Evolutionary conservation across 495 filamentous ascomycete species (phyloP).

Genomic region (Hypoxylon rickii): DNA sequence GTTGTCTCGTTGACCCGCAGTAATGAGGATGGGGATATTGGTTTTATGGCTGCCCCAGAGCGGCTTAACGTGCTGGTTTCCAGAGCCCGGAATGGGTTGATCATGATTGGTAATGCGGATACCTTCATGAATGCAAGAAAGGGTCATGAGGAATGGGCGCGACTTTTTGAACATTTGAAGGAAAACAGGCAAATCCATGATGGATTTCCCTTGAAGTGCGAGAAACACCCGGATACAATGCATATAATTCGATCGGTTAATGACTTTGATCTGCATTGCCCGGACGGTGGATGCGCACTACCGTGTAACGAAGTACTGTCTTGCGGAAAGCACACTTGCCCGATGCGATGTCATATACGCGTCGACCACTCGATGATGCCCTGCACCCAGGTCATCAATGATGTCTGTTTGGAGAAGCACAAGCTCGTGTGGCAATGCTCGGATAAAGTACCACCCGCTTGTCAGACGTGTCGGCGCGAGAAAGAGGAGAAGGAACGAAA

Average conservation of each 20-base stretch:
- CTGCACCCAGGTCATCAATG: slow-evolving; percentile 54
- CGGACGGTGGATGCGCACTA: slow-evolving; percentile 73
- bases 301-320: slow-evolving; percentile 62
- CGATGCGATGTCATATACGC: slow-evolving; percentile 65
- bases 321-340: slow-evolving; percentile 67
- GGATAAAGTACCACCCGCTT: slow-evolving; percentile 38
- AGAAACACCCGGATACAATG: slow-evolving; percentile 60
- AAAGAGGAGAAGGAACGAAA: slow-evolving; percentile 50
- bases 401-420: slow-evolving; percentile 60
- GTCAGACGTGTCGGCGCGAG: slow-evolving; percentile 58
- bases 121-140: slow-evolving; percentile 70
- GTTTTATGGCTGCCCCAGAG: slow-evolving; percentile 73
- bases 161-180: slow-evolving; percentile 64
- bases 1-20: slow-evolving; percentile 69
- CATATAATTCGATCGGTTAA: slow-evolving; percentile 40
- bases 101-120: slow-evolving; percentile 72
- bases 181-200: slow-evolving; percentile 62
- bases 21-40: slow-evolving; percentile 67
- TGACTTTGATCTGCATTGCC: slow-evolving; percentile 65
- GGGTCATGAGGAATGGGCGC: slow-evolving; percentile 61
- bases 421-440: slow-evolving; percentile 39
- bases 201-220: slow-evolving; percentile 71
- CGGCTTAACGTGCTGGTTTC: slow-evolving; percentile 76
- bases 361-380: slow-evolving; percentile 67
- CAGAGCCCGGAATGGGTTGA: slow-evolving; percentile 66